phyloP scores from a whole-genome alignment of 73 alveolate genomes.

The Stentor roeselii region DNA sequence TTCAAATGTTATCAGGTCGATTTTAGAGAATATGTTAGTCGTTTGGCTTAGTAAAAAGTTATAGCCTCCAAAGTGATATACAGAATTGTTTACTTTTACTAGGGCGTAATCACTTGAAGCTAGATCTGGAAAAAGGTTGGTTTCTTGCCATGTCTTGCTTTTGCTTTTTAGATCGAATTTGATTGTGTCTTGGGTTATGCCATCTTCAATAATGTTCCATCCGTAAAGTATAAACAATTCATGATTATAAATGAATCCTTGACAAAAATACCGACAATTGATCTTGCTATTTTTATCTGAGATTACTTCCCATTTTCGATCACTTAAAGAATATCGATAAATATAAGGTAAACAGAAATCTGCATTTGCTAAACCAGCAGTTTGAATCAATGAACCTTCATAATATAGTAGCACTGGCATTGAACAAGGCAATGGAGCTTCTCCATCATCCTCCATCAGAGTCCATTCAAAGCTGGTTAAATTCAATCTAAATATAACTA shows the following conservation, averaged over 20 bases:
- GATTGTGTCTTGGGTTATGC: not conserved
- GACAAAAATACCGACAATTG: not conserved
- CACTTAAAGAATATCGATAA: not conserved
- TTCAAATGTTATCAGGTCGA: not conserved
- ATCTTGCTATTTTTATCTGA: not conserved
- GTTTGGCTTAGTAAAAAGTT: not conserved
- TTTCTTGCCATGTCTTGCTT: not conserved
- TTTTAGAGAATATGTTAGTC: not conserved
- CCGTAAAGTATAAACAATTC: not conserved
- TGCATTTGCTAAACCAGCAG: not conserved
- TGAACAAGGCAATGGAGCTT: not conserved
- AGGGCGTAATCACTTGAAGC: not conserved
- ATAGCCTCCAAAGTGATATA: not conserved
- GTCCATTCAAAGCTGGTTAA: not conserved
- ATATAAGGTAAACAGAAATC: too few species aligned
- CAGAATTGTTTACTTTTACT: not conserved
- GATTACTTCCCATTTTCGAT: not conserved
- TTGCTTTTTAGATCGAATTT: not conserved
- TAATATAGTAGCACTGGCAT: too few species aligned
- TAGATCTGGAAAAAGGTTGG: not conserved
- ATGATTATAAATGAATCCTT: not conserved
- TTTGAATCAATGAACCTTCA: not conserved
- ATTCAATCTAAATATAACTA: not conserved
- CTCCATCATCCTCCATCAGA: not conserved
- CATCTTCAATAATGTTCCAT: not conserved